Conservation (phyloP, 805 yeast genomes). For the Grigorovia transvaalensis region DNA sequence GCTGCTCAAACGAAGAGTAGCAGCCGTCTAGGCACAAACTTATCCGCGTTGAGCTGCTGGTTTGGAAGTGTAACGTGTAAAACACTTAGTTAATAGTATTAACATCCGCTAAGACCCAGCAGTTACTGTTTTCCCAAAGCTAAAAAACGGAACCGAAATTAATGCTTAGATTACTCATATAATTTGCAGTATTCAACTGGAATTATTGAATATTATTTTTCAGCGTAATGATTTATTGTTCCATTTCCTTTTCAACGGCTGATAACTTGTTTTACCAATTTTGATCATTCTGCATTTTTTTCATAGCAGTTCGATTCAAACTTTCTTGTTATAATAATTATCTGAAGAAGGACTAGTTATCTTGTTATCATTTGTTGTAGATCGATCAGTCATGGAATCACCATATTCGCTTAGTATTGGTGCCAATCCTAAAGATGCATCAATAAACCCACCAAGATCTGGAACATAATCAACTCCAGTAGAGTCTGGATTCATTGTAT, state of each 20-base stretch:
- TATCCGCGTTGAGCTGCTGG: too few relatives aligned
- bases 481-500: background rate
- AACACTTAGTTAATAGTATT: background rate
- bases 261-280: background rate
- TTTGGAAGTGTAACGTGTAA: too few relatives aligned
- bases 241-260: background rate
- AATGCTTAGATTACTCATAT: too few relatives aligned
- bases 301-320: background rate
- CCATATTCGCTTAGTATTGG: slow-evolving; percentile 35
- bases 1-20: too few relatives aligned
- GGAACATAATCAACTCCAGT: slow-evolving; percentile 1
- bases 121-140: background rate
- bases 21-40: too few relatives aligned
- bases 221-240: too few relatives aligned
- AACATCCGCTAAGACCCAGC: background rate
- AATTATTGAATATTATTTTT: too few relatives aligned
- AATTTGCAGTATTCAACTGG: too few relatives aligned
- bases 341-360: background rate
- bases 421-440: slow-evolving; percentile 69
- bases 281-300: too few relatives aligned
- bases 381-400: background rate
- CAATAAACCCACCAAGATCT: slow-evolving; percentile 60
- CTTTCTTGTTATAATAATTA: background rate
- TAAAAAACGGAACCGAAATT: background rate
- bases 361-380: background rate